These are phyloP conservation scores for Kluyveromyces siamensis DNA, from an alignment of 805 yeast species.

Conservation along the genomic window DNA sequence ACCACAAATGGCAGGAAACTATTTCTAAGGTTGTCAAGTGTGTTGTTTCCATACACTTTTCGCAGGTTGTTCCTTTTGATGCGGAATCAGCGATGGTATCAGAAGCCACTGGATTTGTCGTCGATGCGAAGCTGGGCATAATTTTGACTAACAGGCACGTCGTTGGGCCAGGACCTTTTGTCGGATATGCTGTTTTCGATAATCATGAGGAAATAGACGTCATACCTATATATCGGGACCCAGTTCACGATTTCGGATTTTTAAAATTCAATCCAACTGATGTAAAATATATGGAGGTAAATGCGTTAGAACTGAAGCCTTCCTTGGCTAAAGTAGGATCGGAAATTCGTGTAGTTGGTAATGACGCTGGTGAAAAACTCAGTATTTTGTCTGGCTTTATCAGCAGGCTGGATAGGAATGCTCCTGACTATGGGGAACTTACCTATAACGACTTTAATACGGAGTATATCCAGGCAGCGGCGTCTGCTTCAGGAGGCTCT, in stretches of 20 bases:
- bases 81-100: conserved; percentile 72
- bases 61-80: conserved; percentile 81
- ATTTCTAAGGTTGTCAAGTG: conserved; percentile 73
- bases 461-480: conserved; percentile 92
- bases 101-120: conserved; percentile 95
- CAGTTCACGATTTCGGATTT: conserved; percentile 92
- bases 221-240: conserved; percentile 81
- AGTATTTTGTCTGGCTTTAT: conserved; percentile 80
- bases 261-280: conserved; percentile 63
- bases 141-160: conserved; percentile 91
- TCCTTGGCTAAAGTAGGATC: conserved; percentile 85
- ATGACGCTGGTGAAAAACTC: conserved; percentile 91
- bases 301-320: conserved; percentile 61
- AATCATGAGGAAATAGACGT: conserved; percentile 91
- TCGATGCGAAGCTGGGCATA: conserved; percentile 71
- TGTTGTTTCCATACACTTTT: conserved; percentile 83
- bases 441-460: conserved; percentile 91
- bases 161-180: conserved; percentile 91
- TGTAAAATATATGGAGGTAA: conserved; percentile 66
- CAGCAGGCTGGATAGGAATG: conserved; percentile 77
- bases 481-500: conserved; percentile 92
- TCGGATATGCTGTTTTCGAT: conserved; percentile 86
- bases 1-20: conserved; percentile 65
- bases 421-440: conserved; percentile 85
- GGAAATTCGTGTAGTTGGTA: conserved; percentile 91